Percentiles rank a stretch among this genome's conserved stretches.
Evolutionary conservation across 75 land plant species (phyloP).

Genomic region (Sequoiadendron giganteum): DNA sequence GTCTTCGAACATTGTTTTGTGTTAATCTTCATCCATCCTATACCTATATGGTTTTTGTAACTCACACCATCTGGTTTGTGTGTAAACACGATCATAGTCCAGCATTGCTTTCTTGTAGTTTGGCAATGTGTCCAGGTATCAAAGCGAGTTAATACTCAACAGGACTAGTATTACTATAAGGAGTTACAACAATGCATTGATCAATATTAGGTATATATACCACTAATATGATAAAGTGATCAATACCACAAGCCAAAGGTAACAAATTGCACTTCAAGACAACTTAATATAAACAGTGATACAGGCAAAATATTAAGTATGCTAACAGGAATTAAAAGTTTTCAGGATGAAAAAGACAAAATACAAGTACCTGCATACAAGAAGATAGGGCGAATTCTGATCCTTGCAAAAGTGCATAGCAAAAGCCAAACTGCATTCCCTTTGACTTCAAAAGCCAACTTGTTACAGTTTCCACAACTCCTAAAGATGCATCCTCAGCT

Average conservation of each 20-base stretch:
- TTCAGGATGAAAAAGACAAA: background rate
- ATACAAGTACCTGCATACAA: slow-evolving; percentile 64
- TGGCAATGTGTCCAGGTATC: background rate
- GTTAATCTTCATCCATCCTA: background rate
- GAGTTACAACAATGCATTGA: background rate
- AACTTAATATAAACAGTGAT: background rate
- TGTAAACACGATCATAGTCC: background rate
- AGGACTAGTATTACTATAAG: background rate
- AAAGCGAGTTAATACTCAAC: background rate
- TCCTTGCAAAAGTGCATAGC: slow-evolving; percentile 79
- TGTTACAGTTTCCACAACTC: slow-evolving; percentile 51
- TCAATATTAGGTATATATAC: background rate
- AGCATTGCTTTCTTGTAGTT: background rate
- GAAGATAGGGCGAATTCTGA: slow-evolving; percentile 63
- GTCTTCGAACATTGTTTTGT: background rate
- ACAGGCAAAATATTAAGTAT: background rate
- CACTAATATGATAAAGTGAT: background rate
- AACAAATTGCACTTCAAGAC: background rate
- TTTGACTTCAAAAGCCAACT: slow-evolving; percentile 64
- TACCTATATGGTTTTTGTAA: background rate
- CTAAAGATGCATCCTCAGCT: slow-evolving; percentile 30
- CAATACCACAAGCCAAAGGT: background rate
- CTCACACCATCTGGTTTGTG: background rate
- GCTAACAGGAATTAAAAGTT: background rate
- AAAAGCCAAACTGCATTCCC: slow-evolving; percentile 67